Conservation (phyloP, 768 basidiomycete species). For the Coprinellus micaceus region DNA sequence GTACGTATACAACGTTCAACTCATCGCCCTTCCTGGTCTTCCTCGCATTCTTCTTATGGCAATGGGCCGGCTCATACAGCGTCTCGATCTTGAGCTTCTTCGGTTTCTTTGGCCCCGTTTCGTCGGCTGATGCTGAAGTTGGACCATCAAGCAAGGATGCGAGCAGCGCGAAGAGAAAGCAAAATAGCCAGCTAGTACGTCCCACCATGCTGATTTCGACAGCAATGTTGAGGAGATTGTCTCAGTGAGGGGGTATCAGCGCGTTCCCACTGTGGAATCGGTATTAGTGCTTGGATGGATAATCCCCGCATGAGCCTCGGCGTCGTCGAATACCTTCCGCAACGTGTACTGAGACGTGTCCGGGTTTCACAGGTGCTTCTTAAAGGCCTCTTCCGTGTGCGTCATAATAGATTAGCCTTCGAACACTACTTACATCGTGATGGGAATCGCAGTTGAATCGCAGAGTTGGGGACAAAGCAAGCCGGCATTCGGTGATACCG, state of each 20-base stretch:
- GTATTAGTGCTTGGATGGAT: conserved; percentile 1
- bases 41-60: conserved; percentile 26
- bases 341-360: not conserved
- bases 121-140: not conserved
- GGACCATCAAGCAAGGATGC: not conserved
- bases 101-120: conserved; percentile 24
- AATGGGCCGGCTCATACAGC: conserved; percentile 54
- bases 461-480: no score
- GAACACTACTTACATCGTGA: no score
- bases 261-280: not conserved
- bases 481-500: no score
- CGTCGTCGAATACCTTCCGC: not conserved
- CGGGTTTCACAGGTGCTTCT: not conserved
- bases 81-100: conserved; percentile 59
- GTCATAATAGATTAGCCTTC: no score
- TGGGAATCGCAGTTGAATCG: no score
- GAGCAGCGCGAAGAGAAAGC: not conserved
- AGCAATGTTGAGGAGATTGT: no score
- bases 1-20: conserved; percentile 75
- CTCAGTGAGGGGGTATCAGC: not conserved
- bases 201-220: not conserved
- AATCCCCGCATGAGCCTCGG: conserved; percentile 5
- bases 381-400: not conserved
- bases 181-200: not conserved
- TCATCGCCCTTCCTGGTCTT: conserved; percentile 59